Conservation (phyloP, 1,139 yeast species). For the Nakaseomyces glabratus region DNA sequence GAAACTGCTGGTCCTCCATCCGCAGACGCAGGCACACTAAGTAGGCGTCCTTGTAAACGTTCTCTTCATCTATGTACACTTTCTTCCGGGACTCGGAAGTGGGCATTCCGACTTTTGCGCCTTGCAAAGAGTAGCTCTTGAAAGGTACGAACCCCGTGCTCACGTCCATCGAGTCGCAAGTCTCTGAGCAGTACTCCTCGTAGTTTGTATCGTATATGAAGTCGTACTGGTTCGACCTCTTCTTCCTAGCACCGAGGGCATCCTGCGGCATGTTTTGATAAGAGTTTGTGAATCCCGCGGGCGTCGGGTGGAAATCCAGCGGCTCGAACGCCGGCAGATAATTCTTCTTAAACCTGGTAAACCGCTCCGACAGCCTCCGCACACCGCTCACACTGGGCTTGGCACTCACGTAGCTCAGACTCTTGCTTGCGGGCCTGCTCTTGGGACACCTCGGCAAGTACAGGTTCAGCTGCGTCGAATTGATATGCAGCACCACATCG, state of each 20-base stretch:
- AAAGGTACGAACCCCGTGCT: slow-evolving; percentile 27
- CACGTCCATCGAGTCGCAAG: slow-evolving; percentile 4
- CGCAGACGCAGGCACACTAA: slow-evolving; percentile 39
- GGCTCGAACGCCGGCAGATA: slow-evolving; percentile 4
- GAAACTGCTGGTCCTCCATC: slow-evolving; percentile 57
- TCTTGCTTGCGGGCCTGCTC: slow-evolving; percentile 18
- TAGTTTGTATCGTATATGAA: slow-evolving; percentile 2
- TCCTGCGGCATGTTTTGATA: neutral
- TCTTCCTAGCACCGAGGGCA: neutral
- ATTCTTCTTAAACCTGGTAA: neutral
- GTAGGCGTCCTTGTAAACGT: slow-evolving; percentile 8
- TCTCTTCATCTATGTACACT: slow-evolving; percentile 29
- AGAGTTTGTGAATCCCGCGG: neutral
- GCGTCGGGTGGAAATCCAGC: slow-evolving; percentile 1
- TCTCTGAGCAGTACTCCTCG: neutral
- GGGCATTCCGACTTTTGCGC: slow-evolving; percentile 59
- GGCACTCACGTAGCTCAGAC: slow-evolving; percentile 12
- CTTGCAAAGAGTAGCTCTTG: slow-evolving; percentile 58
- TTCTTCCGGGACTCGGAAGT: slow-evolving; percentile 42
- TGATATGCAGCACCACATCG: slow-evolving; percentile 51
- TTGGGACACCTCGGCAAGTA: slow-evolving; percentile 32
- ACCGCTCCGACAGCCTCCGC: slow-evolving; percentile 1
- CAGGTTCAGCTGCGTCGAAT: slow-evolving; percentile 64
- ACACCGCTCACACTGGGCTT: slow-evolving; percentile 1
- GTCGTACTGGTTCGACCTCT: neutral